Evolutionary conservation across 78 protist species (phyloP).

Genomic region (Polysphondylium violaceum): DNA sequence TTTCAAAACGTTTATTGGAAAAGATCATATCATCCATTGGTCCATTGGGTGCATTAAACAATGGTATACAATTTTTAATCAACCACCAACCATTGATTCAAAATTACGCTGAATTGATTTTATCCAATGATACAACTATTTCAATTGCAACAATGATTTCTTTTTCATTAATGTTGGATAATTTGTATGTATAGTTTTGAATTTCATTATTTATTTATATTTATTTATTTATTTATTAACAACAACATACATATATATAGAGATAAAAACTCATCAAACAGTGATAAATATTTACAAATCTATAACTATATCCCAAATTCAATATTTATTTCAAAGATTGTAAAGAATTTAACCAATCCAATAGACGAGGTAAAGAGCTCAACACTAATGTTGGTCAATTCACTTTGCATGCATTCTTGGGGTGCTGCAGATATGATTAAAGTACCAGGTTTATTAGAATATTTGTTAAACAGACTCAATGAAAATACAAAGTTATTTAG

Average conservation of each 20-base stretch:
- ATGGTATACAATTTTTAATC: background rate
- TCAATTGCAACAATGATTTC: background rate
- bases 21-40: background rate
- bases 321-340: background rate
- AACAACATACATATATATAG: slow-evolving; percentile 2
- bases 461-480: slow-evolving; percentile 1
- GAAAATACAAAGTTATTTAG: slow-evolving; percentile 24
- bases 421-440: slow-evolving; percentile 22
- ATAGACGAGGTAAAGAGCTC: slow-evolving; percentile 40
- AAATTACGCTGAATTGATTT: background rate
- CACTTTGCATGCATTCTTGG: slow-evolving; percentile 54
- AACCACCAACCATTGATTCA: background rate
- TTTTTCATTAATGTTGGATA: background rate
- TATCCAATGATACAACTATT: background rate
- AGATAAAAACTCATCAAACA: background rate
- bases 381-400: background rate
- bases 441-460: slow-evolving; percentile 56
- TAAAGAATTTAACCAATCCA: slow-evolving; percentile 25
- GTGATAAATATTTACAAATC: background rate
- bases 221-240: background rate
- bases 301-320: background rate
- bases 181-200: no score
- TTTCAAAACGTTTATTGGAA: background rate
- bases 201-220: no score
- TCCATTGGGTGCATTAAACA: background rate